Conservation (phyloP, 192 early-diverging fungal genomes). For the Podila minutissima region DNA sequence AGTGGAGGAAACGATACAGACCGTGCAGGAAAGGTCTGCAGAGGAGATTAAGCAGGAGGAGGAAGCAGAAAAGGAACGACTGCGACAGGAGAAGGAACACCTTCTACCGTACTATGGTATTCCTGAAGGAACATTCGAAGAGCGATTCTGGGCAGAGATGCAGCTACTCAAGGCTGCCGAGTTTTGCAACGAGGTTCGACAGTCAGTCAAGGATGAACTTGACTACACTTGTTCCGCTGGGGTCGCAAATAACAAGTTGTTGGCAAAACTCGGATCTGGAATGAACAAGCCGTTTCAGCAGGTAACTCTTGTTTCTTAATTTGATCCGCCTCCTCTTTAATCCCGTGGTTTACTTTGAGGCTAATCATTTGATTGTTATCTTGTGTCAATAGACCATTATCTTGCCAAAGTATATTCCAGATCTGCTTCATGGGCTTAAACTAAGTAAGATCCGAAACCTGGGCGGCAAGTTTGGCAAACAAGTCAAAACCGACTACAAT, state of each 20-base stretch:
- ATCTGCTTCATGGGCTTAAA: slow-evolving; percentile 73
- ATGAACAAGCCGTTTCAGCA: slow-evolving; percentile 89
- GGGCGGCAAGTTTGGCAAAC: slow-evolving; percentile 86
- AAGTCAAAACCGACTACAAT: slow-evolving; percentile 71
- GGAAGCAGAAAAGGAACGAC: slow-evolving; percentile 20
- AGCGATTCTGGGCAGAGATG: slow-evolving; percentile 77
- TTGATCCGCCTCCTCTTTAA: not conserved
- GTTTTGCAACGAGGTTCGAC: slow-evolving; percentile 73
- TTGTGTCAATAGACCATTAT: slow-evolving; percentile 70
- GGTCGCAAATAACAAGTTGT: slow-evolving; percentile 86
- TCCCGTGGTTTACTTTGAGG: too few relatives aligned
- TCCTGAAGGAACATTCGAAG: slow-evolving; percentile 40
- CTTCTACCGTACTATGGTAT: slow-evolving; percentile 32
- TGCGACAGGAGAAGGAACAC: slow-evolving; percentile 12
- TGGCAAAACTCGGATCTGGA: slow-evolving; percentile 88
- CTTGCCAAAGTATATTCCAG: slow-evolving; percentile 58
- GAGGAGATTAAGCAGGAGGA: slow-evolving; percentile 21
- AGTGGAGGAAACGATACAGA: not conserved
- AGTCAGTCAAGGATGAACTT: slow-evolving; percentile 69
- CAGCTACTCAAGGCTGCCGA: slow-evolving; percentile 80
- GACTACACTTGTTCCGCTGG: slow-evolving; percentile 85
- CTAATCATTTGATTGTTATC: not conserved
- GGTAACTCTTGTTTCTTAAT: slow-evolving; percentile 45
- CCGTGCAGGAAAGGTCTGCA: slow-evolving; percentile 11
- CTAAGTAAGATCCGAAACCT: slow-evolving; percentile 84